Base-by-base conservation (phyloP, 345 rosid genomes). In the Gossypium herbaceum region DNA sequence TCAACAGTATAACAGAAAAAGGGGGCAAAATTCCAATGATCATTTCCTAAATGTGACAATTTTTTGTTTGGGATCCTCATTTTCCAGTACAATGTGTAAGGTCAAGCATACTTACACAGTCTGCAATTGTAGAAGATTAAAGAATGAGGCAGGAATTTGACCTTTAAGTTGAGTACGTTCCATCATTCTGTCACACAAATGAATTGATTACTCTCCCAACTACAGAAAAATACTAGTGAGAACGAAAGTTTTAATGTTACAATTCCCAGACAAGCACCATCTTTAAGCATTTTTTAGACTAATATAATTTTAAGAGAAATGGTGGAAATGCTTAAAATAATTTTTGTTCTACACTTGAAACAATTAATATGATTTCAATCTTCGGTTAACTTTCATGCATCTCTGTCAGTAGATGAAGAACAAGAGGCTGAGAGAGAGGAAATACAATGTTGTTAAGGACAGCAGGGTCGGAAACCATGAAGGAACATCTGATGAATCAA, bases 381-480 rank as follows among this genome's bases (percentile, higher is more conserved):
- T 70, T 24, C 25, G 52, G 47, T 70, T 70, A 11, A 29, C 41
- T 27, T 69, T 51, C 24, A 52, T 1, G 17, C 34, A 29, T 29
- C 43, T 9, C 1, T 68, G 72, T 45, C 9, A 1, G 20, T 22
- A 8, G 9, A 65, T 50, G 44, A 27, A 19, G 51, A 57, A 64
- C 41, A 34, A 6, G 71, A 15, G 70, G 76, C 34, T 34, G 16
- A 51, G 60, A 52, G 66, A 71, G 79, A 20, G 80, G 12, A 71
- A 88, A 19, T 95, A 95, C 98, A 93, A 73, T 76, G 97, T 86
- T 81, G 94, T 83, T 58, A 93, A 77, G 51, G 89, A 79, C 47
- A 34, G 60, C 44, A 87, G 78, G 6, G 82, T 73, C 45, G 85
- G 73, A 51, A 88, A 47, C 98, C 98, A 96, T 7, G 83, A 20